Evolutionary conservation across 371 early-diverging fungal genomes (phyloP), one percentile per base, ranked within the genome.

Genomic region (Coemansia sp.): DNA sequence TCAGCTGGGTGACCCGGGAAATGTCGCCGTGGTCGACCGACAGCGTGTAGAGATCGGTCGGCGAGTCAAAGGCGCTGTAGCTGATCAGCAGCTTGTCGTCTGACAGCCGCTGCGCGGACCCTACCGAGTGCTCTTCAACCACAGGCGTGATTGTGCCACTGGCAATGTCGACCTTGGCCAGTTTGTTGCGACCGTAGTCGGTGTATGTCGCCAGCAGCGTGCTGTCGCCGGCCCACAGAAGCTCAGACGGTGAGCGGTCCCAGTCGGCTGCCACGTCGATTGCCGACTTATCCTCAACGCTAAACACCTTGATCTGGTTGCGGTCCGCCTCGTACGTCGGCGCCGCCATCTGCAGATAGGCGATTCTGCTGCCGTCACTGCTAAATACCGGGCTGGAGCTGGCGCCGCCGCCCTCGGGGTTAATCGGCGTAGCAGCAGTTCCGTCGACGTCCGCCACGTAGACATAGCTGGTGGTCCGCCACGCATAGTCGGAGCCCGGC

Each of bases 301-400:
- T 79, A 59, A 87, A 84, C 16, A 90, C 16, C 39, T 85, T 69
- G 38, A 93, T 86, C 16, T 83, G 83, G 70, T 89, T 90, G 52
- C 86, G 85, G 61, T 92, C 93, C 0, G 92, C 76, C 76, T 93
- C 93, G 59, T 93, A 90, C 42, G 86, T 80, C 5, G 86, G 86
- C 11, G 65, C 71, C 34, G 68, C 62, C 92, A 90, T 92, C 78
- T 92, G 90, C 31, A 92, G 73, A 65, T 86, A 93, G 4, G 87
- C 87, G 4, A 93, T 73, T 31, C 65, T 68, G 30, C 72, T 71
- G 16, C 90, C 92, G 31, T 85, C 84, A 1, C 82, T 71, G 5
- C 84, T 84, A 67, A 85, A 91, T 16, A 70, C 80, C 5, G 93
- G 93, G 47, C 73, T 64, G 26, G 84, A 69, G 43, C 87, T 82